phyloP scores from a whole-genome alignment of 2,329 filamentous ascomycete genomes.

The Nemania sp. region DNA sequence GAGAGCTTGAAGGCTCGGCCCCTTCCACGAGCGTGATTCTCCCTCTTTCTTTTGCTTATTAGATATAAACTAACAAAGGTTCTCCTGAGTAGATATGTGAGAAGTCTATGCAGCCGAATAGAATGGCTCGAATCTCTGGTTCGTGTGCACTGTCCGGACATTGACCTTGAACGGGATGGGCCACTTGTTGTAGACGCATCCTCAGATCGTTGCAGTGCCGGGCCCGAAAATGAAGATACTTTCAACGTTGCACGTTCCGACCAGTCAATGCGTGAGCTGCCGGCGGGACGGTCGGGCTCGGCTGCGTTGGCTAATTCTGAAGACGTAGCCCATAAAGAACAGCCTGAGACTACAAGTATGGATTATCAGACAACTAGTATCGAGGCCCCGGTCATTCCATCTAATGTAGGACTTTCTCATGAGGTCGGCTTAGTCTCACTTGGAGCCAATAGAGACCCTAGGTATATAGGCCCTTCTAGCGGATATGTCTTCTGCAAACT shows the following conservation, averaged over 20 bases:
- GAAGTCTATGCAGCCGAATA: conserved; percentile 48
- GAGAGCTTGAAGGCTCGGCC: conserved; percentile 35
- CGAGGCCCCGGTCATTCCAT: conserved; percentile 32
- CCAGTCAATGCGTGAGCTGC: background rate
- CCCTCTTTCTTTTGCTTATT: background rate
- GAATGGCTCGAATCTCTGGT: conserved; percentile 62
- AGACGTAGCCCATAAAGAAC: background rate
- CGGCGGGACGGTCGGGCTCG: conserved; percentile 6
- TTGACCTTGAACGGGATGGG: conserved; percentile 52
- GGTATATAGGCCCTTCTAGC: conserved; percentile 68
- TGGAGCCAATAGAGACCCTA: conserved; percentile 59
- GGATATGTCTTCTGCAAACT: conserved; percentile 65
- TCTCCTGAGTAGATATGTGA: conserved; percentile 22
- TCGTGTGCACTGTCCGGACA: conserved; percentile 55
- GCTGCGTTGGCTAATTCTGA: background rate
- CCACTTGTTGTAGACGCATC: conserved; percentile 18
- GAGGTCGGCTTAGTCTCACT: conserved; percentile 66
- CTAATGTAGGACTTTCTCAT: conserved; percentile 55
- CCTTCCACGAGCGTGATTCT: conserved; percentile 57
- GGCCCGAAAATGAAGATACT: conserved; percentile 34
- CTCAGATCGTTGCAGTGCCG: background rate
- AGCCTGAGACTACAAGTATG: background rate
- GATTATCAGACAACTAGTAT: conserved; percentile 8
- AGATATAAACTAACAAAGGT: background rate
- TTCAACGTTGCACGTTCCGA: background rate